phyloP scores from a whole-genome alignment of 2,329 filamentous ascomycete species.

The Fusarium sp. region DNA sequence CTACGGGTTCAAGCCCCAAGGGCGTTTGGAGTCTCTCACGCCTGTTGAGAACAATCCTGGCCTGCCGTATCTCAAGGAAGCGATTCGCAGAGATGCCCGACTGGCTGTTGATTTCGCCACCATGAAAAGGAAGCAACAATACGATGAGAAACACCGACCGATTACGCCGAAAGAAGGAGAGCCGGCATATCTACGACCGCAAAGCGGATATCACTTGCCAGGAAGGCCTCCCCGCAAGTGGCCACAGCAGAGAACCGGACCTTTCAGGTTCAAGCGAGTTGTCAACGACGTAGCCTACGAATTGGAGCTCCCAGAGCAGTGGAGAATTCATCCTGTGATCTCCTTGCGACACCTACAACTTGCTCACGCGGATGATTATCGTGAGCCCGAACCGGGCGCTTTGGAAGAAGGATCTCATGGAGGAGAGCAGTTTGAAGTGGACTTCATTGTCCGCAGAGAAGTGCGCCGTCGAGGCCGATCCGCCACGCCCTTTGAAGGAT shows the following conservation, averaged over 20 bases:
- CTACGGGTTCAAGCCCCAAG: neutral
- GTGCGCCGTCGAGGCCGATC: neutral
- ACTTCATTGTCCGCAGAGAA: neutral
- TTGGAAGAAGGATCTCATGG: neutral
- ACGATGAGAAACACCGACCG: slow-evolving; percentile 7
- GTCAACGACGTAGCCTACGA: slow-evolving; percentile 2
- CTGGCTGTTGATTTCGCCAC: slow-evolving; percentile 13
- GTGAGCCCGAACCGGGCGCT: neutral
- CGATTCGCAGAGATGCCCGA: neutral
- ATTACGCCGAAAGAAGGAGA: slow-evolving; percentile 6
- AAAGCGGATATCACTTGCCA: neutral
- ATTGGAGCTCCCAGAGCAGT: neutral
- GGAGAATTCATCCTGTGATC: slow-evolving; percentile 9
- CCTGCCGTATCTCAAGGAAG: neutral
- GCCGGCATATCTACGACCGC: neutral
- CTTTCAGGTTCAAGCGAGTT: no score
- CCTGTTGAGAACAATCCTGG: neutral
- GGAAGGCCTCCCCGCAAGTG: no score
- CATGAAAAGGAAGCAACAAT: neutral
- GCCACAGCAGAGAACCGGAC: neutral
- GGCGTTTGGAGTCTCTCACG: no score
- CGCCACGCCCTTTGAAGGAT: neutral
- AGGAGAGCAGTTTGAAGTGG: neutral
- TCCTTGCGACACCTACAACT: slow-evolving; percentile 1
- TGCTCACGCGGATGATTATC: slow-evolving; percentile 11